These are phyloP conservation scores for Yamadazyma insecticola DNA, from an alignment of 805 yeast species.

Conservation along the genomic window DNA sequence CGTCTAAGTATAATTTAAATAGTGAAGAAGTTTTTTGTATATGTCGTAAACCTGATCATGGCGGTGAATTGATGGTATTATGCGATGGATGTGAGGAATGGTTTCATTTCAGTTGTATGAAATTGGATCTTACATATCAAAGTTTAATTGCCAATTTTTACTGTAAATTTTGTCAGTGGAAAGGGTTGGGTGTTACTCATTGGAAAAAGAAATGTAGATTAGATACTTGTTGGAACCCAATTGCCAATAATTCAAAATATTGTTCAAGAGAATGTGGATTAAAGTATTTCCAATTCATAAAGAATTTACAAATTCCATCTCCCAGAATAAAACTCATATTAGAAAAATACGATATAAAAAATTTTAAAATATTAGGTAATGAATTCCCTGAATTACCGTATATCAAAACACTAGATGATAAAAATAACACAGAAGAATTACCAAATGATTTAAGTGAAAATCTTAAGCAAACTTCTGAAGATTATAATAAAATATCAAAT, in stretches of 20 bases:
- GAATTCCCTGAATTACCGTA: conserved; percentile 41
- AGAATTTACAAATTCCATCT: conserved; percentile 1
- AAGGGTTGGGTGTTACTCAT: conserved; percentile 45
- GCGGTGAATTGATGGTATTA: conserved; percentile 79
- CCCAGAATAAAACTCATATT: conserved; percentile 2
- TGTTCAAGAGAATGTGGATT: conserved; percentile 72
- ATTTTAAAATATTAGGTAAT: conserved; percentile 23
- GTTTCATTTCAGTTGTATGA: conserved; percentile 83
- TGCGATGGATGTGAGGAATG: conserved; percentile 96
- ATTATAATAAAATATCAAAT: conserved; percentile 7
- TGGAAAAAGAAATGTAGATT: conserved; percentile 80
- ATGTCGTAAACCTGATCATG: conserved; percentile 74
- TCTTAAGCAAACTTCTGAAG: conserved; percentile 12
- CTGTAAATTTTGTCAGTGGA: conserved; percentile 70
- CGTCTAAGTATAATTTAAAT: conserved; percentile 41
- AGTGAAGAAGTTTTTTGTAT: conserved; percentile 70
- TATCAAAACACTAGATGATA: conserved; percentile 21
- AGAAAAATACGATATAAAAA: conserved; percentile 6
- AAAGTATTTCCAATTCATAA: conserved; percentile 20
- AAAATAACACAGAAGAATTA: conserved; percentile 13
- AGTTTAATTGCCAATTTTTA: conserved; percentile 58
- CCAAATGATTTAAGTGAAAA: conserved; percentile 15
- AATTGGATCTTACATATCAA: conserved; percentile 45
- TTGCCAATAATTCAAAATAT: conserved; percentile 54
- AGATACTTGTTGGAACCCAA: conserved; percentile 51